Evolutionary conservation across 495 filamentous ascomycete species (phyloP), one percentile per base, ranked within the genome.

Genomic region (Bathelium albidoporum): DNA sequence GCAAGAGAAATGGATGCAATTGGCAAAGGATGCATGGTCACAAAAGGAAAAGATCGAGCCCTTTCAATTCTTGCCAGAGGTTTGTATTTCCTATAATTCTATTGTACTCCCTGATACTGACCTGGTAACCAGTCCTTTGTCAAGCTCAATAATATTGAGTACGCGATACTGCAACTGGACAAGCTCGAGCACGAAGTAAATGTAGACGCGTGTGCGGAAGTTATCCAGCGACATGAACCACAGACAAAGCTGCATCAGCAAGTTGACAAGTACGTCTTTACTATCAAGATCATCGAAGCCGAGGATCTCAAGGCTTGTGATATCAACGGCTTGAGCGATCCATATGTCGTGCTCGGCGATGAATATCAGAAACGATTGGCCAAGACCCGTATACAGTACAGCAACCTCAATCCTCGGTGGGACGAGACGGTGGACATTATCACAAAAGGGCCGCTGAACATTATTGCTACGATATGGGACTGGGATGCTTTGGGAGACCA

Each of bases 401-500:
- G 87, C 62, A 95, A 87, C 68, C 82, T 99, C 24, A 99, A 95
- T 71, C 95, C 95, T 22, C 86, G 95, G 18, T 99, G 95, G 95
- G 95, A 99, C 69, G 95, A 97, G 75, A 87, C 90, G 1, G 86
- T 97, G 18, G 95, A 99, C 70, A 96, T 99, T 68, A 93, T 91
- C 24, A 95, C 95, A 0, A 84, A 88, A 60, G 92, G 95, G 1
- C 85, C 93, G 36, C 78, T 97, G 44, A 96, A 96, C 68, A 86
- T 99, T 68, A 94, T 97, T 66, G 92, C 91, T 28, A 99, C 94
- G 0, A 88, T 97, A 29, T 99, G 95, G 95, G 95, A 99, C 76
- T 95, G 92, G 85, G 95, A 99, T 77, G 87, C 90, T 16, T 84
- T 99, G 62, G 94, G 95, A 45, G 95, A 99, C 70, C 94, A 99